Base-by-base conservation (phyloP, 78 protist species). In the Planoprotostelium fungivorum region DNA sequence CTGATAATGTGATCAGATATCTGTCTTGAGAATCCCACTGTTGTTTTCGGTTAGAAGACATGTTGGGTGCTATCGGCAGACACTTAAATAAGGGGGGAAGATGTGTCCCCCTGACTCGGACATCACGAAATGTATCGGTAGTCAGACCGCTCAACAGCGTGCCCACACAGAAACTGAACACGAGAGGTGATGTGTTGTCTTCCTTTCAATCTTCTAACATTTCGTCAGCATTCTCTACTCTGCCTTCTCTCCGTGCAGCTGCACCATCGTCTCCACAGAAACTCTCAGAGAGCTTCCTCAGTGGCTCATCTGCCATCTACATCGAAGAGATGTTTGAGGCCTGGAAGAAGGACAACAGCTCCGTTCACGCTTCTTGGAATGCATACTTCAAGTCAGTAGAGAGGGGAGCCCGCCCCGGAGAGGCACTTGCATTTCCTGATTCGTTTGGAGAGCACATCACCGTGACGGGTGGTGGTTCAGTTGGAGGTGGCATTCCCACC, bases 221-320 rank as follows among this genome's bases (percentile, higher is more conserved):
- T 25, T 51, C 31, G 16, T 51, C 73, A 51, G 73, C 31, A 51
- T 51, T 51, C 73, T 16, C 5, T 51, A 51, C 73, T n/a, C n/a
- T n/a, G 16, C 16, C 73, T 51, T 51, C 73, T 16, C 5, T 51
- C 73, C 5, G 73, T 25, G 5, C 31, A 25, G 73, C 31, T 16
- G 5, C 73, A 37, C 92, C 94, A 85, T 87, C 87, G 87, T 90
- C 95, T 29, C 89, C 89, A 86, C 89, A 93, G 29, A 91, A 93
- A 63, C 86, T 93, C 38, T 93, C 95, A 25, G 95, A 93, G 83
- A 86, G 93, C 36, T 93, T 93, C 84, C 38, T 93, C 25, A 92
- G 88, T 85, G 95, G 95, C 37, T 89, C 95, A 29, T 90, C 92
- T 9, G 63, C 88, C 37, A 83, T 38, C 36, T 93, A 93, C 85